Base-by-base conservation (phyloP, 2,329 filamentous ascomycete species). In the Sphaceloma murrayae region DNA sequence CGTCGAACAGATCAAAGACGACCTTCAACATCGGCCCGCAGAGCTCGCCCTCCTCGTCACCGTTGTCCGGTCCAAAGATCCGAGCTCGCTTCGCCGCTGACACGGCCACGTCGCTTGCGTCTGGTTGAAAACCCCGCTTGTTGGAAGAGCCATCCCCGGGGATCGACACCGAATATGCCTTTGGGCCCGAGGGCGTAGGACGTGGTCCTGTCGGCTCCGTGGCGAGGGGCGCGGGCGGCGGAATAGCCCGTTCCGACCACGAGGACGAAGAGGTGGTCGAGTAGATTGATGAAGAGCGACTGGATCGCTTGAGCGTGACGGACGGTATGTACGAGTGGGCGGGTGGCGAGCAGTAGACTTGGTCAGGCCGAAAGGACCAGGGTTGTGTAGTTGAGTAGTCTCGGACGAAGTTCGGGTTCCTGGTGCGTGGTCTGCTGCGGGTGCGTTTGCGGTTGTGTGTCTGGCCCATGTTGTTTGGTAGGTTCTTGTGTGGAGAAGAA, bases 21-120 rank as follows among this genome's bases (percentile, higher is more conserved):
- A 67, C 64, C 49, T 62, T 62, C 48, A 67, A 53, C 64, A 67
- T 67, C 3, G 64, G 62, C 47, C 62, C 63, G 40, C 65, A 61
- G 9, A 67, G 58, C 16, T 32, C 45, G 44, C 59, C 63, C 46
- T 56, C 56, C 51, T 66, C 63, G 47, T 67, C 64, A 42, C 62
- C 62, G 24, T 53, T 57, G 48, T 61, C 58, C 19, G 61, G 60
- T 29, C 64, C 64, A 48, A 66, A 67, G 46, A 65, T 55, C 22
- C 62, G 62, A 32, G 64, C 55, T n/a, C 58, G 56, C 43, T 64
- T 58, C 24, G 51, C 56, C 17, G 38, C 36, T 17, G 22, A 32
- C 4, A 24, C 22, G 10, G 31, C 36, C 36, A 6, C 19, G 19
- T 7, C 18, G 22, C 16, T 40, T 40, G 13, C 36, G 36, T 34